A percentile compares a stretch with the other conserved stretches of the same genome.
Conservation (phyloP, 2,329 filamentous ascomycete species). For the Fusarium marasasianum region DNA sequence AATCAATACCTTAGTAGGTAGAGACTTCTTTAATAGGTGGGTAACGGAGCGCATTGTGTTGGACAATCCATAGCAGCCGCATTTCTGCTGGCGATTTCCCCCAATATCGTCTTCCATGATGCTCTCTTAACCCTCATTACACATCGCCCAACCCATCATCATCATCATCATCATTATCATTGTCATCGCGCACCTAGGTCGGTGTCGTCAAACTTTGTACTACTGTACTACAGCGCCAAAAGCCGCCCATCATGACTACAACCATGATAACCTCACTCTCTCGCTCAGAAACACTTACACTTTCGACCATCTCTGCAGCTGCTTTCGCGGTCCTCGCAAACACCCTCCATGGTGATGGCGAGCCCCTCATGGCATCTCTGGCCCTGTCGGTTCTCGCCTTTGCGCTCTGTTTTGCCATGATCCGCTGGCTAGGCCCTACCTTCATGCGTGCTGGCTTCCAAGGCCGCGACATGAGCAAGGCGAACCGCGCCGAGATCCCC, state of each 20-base stretch:
- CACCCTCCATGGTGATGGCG: constrained; percentile 85
- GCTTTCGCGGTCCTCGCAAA: constrained; percentile 80
- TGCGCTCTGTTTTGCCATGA: constrained; percentile 81
- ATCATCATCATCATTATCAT: neutral
- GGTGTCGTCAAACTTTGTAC: neutral
- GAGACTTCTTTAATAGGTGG: neutral
- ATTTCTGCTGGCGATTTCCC: neutral
- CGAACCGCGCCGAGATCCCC: constrained; percentile 77
- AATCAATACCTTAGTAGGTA: neutral
- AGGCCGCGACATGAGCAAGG: constrained; percentile 85
- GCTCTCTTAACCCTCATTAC: constrained; percentile 10
- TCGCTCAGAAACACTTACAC: constrained; percentile 60
- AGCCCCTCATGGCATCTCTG: constrained; percentile 87
- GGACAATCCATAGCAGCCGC: neutral
- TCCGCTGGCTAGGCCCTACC: constrained; percentile 90
- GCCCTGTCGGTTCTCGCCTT: constrained; percentile 90
- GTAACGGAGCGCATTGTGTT: neutral
- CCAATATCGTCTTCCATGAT: constrained; percentile 11
- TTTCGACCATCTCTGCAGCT: constrained; percentile 71
- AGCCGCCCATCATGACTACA: constrained; percentile 40
- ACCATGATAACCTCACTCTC: constrained; percentile 55
- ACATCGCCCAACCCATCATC: constrained; percentile 1
- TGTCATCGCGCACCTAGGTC: neutral
- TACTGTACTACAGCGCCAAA: neutral
- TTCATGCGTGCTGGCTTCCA: constrained; percentile 91